A percentile compares a stretch with the other conserved stretches of the same genome.
These are phyloP conservation scores for Paraconiothyrium brasiliense DNA, from an alignment of 2,329 filamentous ascomycete genomes.

Conservation along the genomic window DNA sequence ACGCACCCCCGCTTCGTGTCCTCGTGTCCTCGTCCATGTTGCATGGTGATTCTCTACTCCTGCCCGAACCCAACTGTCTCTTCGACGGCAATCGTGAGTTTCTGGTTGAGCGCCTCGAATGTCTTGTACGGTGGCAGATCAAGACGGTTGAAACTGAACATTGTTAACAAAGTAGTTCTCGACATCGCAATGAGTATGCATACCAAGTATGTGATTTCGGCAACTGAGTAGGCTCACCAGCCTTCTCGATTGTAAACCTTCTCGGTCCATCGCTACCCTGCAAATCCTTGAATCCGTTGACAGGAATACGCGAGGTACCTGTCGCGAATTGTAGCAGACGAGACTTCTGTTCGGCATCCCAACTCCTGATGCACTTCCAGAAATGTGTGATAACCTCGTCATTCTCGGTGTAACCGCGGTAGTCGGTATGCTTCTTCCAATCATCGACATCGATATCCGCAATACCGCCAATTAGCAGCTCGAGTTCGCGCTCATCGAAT, in stretches of 20 bases:
- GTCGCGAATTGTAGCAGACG: slow-evolving; percentile 96
- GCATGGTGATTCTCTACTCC: slow-evolving; percentile 65
- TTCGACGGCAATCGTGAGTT: slow-evolving; percentile 96
- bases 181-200: slow-evolving; percentile 49
- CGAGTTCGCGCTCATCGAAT: slow-evolving; percentile 96
- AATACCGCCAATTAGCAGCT: slow-evolving; percentile 96
- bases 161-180: slow-evolving; percentile 27
- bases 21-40: background rate
- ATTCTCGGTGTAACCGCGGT: slow-evolving; percentile 96
- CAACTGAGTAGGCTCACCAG: slow-evolving; percentile 86
- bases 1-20: background rate
- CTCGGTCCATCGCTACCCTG: slow-evolving; percentile 96
- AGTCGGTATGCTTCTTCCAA: slow-evolving; percentile 99
- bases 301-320: slow-evolving; percentile 95
- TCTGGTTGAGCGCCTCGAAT: slow-evolving; percentile 83
- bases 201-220: slow-evolving; percentile 99
- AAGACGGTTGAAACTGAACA: slow-evolving; percentile 88
- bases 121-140: slow-evolving; percentile 94
- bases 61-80: slow-evolving; percentile 99
- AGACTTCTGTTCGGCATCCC: slow-evolving; percentile 99
- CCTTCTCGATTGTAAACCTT: slow-evolving; percentile 97
- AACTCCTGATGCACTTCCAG: slow-evolving; percentile 95
- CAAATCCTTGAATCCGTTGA: slow-evolving; percentile 99
- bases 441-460: slow-evolving; percentile 99
- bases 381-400: slow-evolving; percentile 98